phyloP scores from a whole-genome alignment of 1,284 basidiomycete genomes.

The Fomitiporia mediterranea region DNA sequence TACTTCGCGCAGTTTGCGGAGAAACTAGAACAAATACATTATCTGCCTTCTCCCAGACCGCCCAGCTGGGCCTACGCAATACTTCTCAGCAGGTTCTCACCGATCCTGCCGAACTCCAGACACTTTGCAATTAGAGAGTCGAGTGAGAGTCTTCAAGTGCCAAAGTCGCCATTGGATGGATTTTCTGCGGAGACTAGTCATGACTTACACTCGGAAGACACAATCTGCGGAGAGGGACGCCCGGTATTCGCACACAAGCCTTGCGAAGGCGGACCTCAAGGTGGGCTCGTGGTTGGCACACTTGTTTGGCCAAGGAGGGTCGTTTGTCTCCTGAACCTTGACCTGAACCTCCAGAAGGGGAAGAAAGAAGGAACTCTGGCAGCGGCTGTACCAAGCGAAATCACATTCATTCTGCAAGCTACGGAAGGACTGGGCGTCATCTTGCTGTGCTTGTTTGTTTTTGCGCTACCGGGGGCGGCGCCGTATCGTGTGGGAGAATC shows the following conservation, averaged over 20 bases:
- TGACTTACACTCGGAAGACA: background rate
- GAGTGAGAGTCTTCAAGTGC: background rate
- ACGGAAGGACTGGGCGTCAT: background rate
- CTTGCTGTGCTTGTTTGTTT: background rate
- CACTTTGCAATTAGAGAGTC: background rate
- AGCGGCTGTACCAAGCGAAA: background rate
- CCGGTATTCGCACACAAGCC: background rate
- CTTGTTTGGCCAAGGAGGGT: background rate
- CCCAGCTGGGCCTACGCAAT: background rate
- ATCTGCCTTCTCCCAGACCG: background rate
- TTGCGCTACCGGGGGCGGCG: background rate
- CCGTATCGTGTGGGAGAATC: background rate
- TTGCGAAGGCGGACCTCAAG: background rate
- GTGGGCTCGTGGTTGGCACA: background rate
- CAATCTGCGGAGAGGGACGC: background rate
- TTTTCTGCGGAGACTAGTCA: constrained; percentile 7
- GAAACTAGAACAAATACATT: constrained; percentile 8
- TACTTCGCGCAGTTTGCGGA: constrained; percentile 16
- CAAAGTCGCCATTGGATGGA: constrained; percentile 9
- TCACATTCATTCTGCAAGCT: background rate
- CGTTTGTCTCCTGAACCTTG: background rate
- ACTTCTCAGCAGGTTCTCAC: background rate
- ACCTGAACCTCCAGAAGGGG: background rate
- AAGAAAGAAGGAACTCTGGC: no score
- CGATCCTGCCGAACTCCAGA: background rate